A percentile compares a stretch with the other conserved stretches of the same genome.
Conservation (phyloP, 192 early-diverging fungal genomes). For the Diversispora eburnea region DNA sequence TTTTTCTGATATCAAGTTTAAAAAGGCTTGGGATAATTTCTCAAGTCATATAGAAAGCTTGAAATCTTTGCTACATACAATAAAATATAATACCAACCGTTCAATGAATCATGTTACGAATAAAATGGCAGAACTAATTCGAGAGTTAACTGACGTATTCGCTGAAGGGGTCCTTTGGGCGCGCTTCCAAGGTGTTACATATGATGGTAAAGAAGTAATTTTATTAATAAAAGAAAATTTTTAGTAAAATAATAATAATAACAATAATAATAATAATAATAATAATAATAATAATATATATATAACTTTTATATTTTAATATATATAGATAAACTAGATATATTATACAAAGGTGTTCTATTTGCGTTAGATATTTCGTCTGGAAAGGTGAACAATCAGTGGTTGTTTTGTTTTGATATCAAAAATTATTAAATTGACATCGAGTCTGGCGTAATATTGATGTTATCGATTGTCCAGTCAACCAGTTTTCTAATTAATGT, state of each 20-base stretch:
- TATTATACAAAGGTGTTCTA: constrained; percentile 1
- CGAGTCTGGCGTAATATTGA: constrained; percentile 2
- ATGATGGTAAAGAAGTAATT: constrained; percentile 12
- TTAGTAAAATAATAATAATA: too few species aligned
- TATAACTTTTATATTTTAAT: too few species aligned
- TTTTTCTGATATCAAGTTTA: constrained; percentile 10
- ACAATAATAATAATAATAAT: too few species aligned
- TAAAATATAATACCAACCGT: background rate
- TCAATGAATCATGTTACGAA: background rate
- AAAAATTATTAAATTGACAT: constrained; percentile 1
- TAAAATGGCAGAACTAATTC: constrained; percentile 3
- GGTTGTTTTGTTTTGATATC: constrained; percentile 17
- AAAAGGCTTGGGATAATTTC: constrained; percentile 21
- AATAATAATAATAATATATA: too few species aligned
- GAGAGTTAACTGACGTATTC: constrained; percentile 2
- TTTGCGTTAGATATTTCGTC: constrained; percentile 24
- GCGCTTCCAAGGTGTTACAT: background rate
- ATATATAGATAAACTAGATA: constrained; percentile 20
- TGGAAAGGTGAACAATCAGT: constrained; percentile 27
- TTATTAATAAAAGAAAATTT: too few species aligned
- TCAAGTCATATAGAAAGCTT: background rate
- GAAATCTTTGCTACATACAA: background rate
- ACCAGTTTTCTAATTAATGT: constrained; percentile 20
- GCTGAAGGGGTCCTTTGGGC: constrained; percentile 24
- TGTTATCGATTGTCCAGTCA: constrained; percentile 9